Base-by-base conservation (phyloP, 1,139 yeast genomes). In the Magnusiomyces clavatus region DNA sequence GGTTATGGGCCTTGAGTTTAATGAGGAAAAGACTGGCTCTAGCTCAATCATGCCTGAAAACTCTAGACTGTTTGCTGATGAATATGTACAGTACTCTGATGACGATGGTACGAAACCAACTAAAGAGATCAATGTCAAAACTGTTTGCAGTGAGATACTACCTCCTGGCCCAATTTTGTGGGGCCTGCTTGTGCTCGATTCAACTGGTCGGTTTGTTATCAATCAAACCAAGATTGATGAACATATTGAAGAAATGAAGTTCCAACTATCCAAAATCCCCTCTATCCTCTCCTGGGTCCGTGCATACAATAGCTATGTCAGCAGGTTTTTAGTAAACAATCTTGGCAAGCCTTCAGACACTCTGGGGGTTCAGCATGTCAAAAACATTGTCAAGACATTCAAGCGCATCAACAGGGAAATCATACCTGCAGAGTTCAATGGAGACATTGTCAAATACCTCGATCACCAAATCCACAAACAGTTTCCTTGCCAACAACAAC, bases 21-120 rank as follows among this genome's bases (percentile, higher is more conserved):
- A 58, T 40, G 43, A 51, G 14, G 58, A 58, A 19, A 58, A 58
- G 36, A 56, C 60, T 5, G 60, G 60, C 10, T 56, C 59, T 4
- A 52, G 47, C n/a, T 51, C 51, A 12, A 24, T 54, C 39, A 48
- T 24, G 31, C 31, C 31, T 24, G 31, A 24, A 24, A 24, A 24
- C 31, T 24, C 31, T 24, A 24, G 31, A 24, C 8, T 24, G 31
- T 24, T 24, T 24, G 31, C 31, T 24, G 31, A 24, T 4, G 31
- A 24, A 36, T 31, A 12, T 14, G 46, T 43, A 34, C 13, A 36
- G 24, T 12, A 20, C 34, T 14, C 36, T 40, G 13, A 29, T 11
- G 31, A 46, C 5, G 19, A 13, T 14, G 16, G 13, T 4, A 17
- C 20, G 8, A 45, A n/a, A 6, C 31, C 11, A 3, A 6, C 42